phyloP scores from a whole-genome alignment of 2,329 filamentous ascomycete genomes.

The Fusarium sp. region DNA sequence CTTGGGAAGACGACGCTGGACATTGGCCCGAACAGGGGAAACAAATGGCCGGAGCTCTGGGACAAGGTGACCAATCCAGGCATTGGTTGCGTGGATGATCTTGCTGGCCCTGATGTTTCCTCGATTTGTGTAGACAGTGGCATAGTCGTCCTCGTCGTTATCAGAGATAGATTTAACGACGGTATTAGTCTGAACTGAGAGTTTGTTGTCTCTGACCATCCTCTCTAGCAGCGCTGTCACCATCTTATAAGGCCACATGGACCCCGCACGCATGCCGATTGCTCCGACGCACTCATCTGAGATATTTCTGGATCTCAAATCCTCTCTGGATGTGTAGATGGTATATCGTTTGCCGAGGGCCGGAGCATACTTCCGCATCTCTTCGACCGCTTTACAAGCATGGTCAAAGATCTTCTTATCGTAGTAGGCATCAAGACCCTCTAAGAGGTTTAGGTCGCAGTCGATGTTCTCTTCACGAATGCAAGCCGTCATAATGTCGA shows the following conservation, averaged over 20 bases:
- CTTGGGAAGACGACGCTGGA: neutral
- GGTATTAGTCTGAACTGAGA: conserved; percentile 41
- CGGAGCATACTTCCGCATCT: conserved; percentile 29
- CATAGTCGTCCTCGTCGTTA: neutral
- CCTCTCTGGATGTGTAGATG: conserved; percentile 10
- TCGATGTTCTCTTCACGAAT: conserved; percentile 29
- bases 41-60: conserved; percentile 35
- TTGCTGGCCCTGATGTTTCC: conserved; percentile 33
- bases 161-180: conserved; percentile 22
- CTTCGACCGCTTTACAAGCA: conserved; percentile 23
- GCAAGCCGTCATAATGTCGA: conserved; percentile 30
- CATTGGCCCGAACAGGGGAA: conserved; percentile 16
- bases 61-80: conserved; percentile 39
- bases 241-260: conserved; percentile 42
- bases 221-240: conserved; percentile 22
- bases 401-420: conserved; percentile 17
- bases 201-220: neutral
- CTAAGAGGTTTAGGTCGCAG: conserved; percentile 24
- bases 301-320: conserved; percentile 12
- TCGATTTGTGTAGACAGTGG: conserved; percentile 30
- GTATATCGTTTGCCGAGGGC: conserved; percentile 25
- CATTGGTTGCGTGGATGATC: conserved; percentile 44
- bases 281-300: conserved; percentile 8
- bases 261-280: conserved; percentile 30
- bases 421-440: conserved; percentile 19